A percentile compares a stretch with the other conserved stretches of the same genome.
These are phyloP conservation scores for Phaeomoniella chlamydospora DNA, from an alignment of 2,329 filamentous ascomycete species.

Conservation along the genomic window DNA sequence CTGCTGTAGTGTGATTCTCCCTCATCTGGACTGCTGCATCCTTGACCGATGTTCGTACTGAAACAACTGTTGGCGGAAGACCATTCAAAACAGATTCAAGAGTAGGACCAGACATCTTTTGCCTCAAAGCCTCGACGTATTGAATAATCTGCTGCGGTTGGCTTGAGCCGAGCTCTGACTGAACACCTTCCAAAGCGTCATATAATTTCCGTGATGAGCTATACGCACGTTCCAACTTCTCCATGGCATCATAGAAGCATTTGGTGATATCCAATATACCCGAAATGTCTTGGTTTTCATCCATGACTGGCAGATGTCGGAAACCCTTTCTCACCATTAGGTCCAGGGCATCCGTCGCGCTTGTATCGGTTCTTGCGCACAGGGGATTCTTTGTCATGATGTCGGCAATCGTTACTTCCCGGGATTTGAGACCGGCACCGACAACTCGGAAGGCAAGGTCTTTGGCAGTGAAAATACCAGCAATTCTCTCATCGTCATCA, in stretches of 20 bases:
- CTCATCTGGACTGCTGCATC: conserved; percentile 95
- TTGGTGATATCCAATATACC: conserved; percentile 98
- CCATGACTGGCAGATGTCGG: conserved; percentile 95
- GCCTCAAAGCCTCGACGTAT: conserved; percentile 88
- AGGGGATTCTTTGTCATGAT: conserved; percentile 99
- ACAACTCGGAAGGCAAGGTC: conserved; percentile 96
- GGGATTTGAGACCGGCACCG: conserved; percentile 75
- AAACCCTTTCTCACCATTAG: conserved; percentile 98
- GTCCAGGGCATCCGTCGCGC: conserved; percentile 91
- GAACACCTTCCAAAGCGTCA: conserved; percentile 91
- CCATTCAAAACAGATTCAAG: conserved; percentile 89
- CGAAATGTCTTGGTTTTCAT: conserved; percentile 98
- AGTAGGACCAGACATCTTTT: conserved; percentile 96
- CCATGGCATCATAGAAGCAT: conserved; percentile 99
- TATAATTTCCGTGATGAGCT: conserved; percentile 96
- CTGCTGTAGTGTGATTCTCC: conserved; percentile 94
- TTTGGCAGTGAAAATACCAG: conserved; percentile 97
- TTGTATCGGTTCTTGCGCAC: conserved; percentile 93
- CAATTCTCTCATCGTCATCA: conserved; percentile 93
- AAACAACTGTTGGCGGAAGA: conserved; percentile 83
- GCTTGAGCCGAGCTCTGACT: conserved; percentile 87
- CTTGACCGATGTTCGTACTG: conserved; percentile 87
- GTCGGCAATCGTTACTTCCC: conserved; percentile 82
- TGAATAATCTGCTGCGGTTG: conserved; percentile 98
- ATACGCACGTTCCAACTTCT: conserved; percentile 95